These are phyloP conservation scores for Ploettnerulaceae sp. DNA, from an alignment of 2,329 filamentous ascomycete genomes.

Conservation along the genomic window DNA sequence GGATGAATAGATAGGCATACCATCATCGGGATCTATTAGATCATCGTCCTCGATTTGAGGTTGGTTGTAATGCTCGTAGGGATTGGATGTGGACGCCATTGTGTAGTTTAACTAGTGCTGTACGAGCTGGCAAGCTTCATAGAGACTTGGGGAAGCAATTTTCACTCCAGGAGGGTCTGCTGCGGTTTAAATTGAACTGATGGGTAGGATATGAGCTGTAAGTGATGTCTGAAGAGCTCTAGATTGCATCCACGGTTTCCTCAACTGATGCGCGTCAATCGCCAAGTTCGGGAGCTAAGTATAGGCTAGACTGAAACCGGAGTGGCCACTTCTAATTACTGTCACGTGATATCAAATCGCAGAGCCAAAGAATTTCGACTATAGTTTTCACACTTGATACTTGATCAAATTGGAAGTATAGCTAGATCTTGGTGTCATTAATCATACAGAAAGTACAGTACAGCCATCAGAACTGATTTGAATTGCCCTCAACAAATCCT, in stretches of 20 bases:
- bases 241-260: slow-evolving; percentile 5
- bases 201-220: background rate
- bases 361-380: too few relatives aligned
- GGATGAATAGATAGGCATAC: slow-evolving; percentile 40
- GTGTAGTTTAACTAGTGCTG: slow-evolving; percentile 2
- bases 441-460: slow-evolving; percentile 1
- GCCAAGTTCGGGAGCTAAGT: slow-evolving; percentile 2
- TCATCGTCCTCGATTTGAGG: slow-evolving; percentile 61
- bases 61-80: slow-evolving; percentile 55
- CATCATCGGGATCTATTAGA: slow-evolving; percentile 74
- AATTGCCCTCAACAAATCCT: too few relatives aligned
- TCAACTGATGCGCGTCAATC: slow-evolving; percentile 9
- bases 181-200: background rate
- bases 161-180: background rate
- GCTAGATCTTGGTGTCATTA: background rate
- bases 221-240: background rate
- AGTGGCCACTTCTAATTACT: background rate
- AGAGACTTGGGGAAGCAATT: background rate
- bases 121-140: background rate
- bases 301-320: background rate
- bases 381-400: too few relatives aligned
- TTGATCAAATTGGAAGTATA: background rate
- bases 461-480: background rate
- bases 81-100: slow-evolving; percentile 38
- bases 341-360: background rate